Evolutionary conservation across 345 rosid genomes (phyloP), one percentile per base, ranked within the genome.

Genomic region (Conringia planisiliqua): DNA sequence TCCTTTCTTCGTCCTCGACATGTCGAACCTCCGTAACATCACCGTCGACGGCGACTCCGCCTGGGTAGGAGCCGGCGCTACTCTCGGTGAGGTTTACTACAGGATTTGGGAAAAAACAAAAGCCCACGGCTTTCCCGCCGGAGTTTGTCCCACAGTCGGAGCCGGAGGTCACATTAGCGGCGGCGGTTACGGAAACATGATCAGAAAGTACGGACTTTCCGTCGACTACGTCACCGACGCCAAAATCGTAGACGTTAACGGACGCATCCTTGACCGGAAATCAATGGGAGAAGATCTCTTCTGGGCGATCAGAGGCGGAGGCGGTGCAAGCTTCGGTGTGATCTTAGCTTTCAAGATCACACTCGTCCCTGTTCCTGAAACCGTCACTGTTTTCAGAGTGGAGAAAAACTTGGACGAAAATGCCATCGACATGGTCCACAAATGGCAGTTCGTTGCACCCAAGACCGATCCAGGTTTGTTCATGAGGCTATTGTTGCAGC

Each of bases 401-500:
- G 81, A 79, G 63, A 78, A 69, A 47, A 1, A 14, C 13, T 9
- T 85, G 26, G 87, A 71, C 2, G 54, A 84, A 6, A 81, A 84
- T 0, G 84, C 80, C 14, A 29, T 80, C 0, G 85, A 84, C 13
- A 57, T 88, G 17, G 79, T 75, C 10, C 78, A 69, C 26, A 74
- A 74, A 55, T 90, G 83, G 85, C 93, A 88, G 27, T 77, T 66
- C 7, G 85, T 87, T 4, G 92, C 97, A 16, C 89, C 94, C 0
- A 66, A 55, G 17, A 90, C 84, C 0, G 85, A 84, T 46, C 36
- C 58, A 8, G 69, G 67, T 72, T 80, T 90, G 6, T 88, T 87
- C 82, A 83, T 90, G 94, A 86, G 94, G 77, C 65, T 87, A 75
- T 65, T 87, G 35, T 2, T 90, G 36, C 92, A 90, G 75, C 92